Conservation (phyloP, 139 green algal species). For the Chlamydomonas eustigma region DNA sequence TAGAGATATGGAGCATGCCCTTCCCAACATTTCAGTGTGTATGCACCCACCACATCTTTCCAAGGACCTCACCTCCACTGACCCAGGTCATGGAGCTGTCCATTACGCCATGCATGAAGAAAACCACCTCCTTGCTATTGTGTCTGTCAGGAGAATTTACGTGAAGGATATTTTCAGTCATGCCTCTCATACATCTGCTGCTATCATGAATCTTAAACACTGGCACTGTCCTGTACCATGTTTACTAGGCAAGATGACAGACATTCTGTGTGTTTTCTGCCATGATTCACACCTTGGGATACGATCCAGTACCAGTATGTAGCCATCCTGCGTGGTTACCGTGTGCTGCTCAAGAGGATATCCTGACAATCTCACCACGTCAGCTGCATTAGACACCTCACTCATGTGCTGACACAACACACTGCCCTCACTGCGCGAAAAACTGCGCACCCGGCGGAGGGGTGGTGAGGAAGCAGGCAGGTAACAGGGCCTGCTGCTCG, state of each 20-base stretch:
- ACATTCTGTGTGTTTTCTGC: not conserved
- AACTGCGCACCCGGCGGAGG: not conserved
- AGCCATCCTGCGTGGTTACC: not conserved
- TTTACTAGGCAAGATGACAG: too few species aligned
- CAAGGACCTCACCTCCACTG: constrained; percentile 15
- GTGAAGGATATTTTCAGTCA: constrained; percentile 74
- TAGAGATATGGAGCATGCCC: too few species aligned
- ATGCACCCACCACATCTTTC: too few species aligned
- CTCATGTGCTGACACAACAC: not conserved
- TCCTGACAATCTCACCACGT: constrained; percentile 35
- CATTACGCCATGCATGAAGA: constrained; percentile 85
- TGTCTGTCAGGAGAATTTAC: constrained; percentile 78
- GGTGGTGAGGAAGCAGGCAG: too few species aligned
- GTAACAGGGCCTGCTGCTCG: too few species aligned
- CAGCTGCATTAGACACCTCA: constrained; percentile 14
- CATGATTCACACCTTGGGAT: constrained; percentile 8
- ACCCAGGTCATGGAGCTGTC: constrained; percentile 92
- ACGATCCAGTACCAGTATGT: not conserved
- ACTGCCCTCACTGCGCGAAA: constrained; percentile 1
- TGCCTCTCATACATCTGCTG: too few species aligned
- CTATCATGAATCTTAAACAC: too few species aligned
- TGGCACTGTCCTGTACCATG: too few species aligned
- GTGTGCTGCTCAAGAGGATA: constrained; percentile 54
- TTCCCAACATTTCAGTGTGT: too few species aligned
- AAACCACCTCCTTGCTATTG: constrained; percentile 61